These are phyloP conservation scores for Taphrina confusa DNA, from an alignment of 1,139 yeast species.

Conservation along the genomic window DNA sequence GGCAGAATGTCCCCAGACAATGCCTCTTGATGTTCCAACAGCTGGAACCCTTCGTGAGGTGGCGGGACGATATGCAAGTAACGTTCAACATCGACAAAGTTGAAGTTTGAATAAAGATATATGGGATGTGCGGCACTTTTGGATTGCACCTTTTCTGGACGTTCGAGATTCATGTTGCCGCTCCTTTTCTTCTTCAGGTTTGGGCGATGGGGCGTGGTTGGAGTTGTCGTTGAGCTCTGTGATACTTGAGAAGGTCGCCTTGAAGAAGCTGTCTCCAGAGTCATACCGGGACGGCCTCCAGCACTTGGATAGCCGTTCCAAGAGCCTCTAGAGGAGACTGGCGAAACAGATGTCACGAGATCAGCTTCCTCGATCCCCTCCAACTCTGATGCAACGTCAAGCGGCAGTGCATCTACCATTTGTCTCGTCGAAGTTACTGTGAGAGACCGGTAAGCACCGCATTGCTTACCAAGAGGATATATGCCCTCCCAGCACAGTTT, in stretches of 20 bases:
- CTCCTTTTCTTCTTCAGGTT: not conserved
- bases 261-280: not conserved
- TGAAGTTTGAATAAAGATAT: slow-evolving; percentile 39
- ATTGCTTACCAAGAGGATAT: slow-evolving; percentile 33
- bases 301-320: not conserved
- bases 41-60: not conserved
- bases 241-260: slow-evolving; percentile 12
- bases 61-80: slow-evolving; percentile 18
- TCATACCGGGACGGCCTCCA: not conserved
- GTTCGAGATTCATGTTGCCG: not conserved
- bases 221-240: not conserved
- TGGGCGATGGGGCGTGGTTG: slow-evolving; percentile 9
- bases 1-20: slow-evolving; percentile 35
- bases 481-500: slow-evolving; percentile 35
- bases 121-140: slow-evolving; percentile 19
- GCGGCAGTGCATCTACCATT: not conserved
- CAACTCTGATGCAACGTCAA: not conserved
- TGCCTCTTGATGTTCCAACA: slow-evolving; percentile 21
- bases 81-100: slow-evolving; percentile 32
- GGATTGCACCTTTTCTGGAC: not conserved
- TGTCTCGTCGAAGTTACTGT: slow-evolving; percentile 1
- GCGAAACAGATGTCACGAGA: slow-evolving; percentile 9
- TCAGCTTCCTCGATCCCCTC: slow-evolving; percentile 2
- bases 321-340: slow-evolving; percentile 1
- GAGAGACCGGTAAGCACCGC: slow-evolving; percentile 40